Evolutionary conservation across 169 alveolate genomes (phyloP).

Genomic region (Babesia bigemina): DNA sequence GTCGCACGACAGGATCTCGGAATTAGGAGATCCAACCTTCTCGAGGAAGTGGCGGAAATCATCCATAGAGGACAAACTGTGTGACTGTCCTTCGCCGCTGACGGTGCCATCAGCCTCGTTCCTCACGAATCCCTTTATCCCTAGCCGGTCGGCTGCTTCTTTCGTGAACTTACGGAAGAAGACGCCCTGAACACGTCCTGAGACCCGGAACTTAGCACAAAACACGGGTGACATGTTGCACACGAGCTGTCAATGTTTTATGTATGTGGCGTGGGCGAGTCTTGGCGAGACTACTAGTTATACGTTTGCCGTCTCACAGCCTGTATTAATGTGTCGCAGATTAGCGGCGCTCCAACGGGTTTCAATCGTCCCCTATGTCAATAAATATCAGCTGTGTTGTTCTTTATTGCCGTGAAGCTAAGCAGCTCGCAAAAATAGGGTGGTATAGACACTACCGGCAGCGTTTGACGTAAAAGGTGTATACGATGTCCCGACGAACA

Average conservation of each 20-base stretch:
- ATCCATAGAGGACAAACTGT: constrained; percentile 51
- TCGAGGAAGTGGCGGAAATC: constrained; percentile 67
- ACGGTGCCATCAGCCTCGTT: constrained; percentile 75
- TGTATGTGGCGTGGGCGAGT: background rate
- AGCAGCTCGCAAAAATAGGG: too few species aligned
- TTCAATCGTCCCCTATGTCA: too few species aligned
- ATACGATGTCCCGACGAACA: too few species aligned
- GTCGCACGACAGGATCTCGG: constrained; percentile 69
- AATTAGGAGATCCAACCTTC: constrained; percentile 74
- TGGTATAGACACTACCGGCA: too few species aligned
- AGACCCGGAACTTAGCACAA: constrained; percentile 43
- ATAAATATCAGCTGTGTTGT: too few species aligned
- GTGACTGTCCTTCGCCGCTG: constrained; percentile 69
- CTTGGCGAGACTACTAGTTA: background rate
- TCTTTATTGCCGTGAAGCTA: too few species aligned
- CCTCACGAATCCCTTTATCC: constrained; percentile 73
- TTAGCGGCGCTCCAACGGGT: too few species aligned
- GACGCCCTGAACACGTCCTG: constrained; percentile 71
- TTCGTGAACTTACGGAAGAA: constrained; percentile 76
- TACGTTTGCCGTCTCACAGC: background rate
- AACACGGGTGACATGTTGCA: constrained; percentile 4
- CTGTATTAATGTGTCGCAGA: too few species aligned
- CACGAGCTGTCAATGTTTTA: background rate
- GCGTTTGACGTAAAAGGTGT: too few species aligned
- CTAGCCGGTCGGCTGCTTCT: constrained; percentile 73